A percentile compares a stretch with the other conserved stretches of the same genome.
These are phyloP conservation scores for Oryza coarctata DNA, from an alignment of 176 grass and related monocot species.

Conservation along the genomic window DNA sequence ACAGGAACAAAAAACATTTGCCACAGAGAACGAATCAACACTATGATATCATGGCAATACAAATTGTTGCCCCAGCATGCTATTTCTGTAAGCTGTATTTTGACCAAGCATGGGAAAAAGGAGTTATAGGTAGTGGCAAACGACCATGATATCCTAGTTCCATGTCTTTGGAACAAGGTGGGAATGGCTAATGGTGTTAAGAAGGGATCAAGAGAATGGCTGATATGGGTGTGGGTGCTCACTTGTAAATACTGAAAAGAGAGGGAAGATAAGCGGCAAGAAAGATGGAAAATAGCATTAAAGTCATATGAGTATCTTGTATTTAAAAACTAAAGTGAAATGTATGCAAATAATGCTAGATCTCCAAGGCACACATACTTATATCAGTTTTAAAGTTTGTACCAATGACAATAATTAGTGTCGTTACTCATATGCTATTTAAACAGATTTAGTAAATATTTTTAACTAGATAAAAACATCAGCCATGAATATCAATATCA, in stretches of 20 bases:
- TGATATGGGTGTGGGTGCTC: background rate
- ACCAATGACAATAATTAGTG: background rate
- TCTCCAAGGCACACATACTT: background rate
- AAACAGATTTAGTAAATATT: background rate
- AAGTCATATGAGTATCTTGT: background rate
- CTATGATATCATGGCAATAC: constrained; percentile 4
- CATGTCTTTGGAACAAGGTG: background rate
- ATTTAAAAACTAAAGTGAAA: background rate
- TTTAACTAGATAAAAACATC: constrained; percentile 18
- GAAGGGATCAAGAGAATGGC: background rate
- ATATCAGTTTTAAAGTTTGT: background rate
- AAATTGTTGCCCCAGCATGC: background rate
- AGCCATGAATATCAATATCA: background rate
- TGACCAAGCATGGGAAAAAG: background rate
- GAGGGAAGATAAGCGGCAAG: background rate
- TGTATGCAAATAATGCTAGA: background rate
- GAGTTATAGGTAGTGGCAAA: background rate
- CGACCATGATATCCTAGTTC: background rate
- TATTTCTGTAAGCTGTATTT: background rate
- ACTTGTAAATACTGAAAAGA: background rate
- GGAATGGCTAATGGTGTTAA: background rate
- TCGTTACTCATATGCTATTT: background rate
- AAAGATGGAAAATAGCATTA: background rate
- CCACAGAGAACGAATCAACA: background rate
- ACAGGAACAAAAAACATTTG: background rate